Evolutionary conservation across 2,329 filamentous ascomycete species (phyloP).

Genomic region (Cercospora sojina): DNA sequence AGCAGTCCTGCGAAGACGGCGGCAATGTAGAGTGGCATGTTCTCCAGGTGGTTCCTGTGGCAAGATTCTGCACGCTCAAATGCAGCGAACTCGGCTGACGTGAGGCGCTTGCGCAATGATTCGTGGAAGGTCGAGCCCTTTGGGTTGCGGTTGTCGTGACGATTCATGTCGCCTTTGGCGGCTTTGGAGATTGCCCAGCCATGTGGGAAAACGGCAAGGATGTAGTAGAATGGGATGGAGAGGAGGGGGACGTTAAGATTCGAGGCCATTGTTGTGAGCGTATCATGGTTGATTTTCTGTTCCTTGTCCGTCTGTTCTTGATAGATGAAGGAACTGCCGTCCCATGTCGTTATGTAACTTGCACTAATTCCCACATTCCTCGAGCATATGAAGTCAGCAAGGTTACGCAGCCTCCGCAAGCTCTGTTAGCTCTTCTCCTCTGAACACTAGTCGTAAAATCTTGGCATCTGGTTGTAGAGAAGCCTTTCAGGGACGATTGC

Average conservation of each 20-base stretch:
- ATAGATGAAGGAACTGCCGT: no score
- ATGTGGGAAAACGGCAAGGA: slow-evolving; percentile 46
- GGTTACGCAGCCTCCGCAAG: background rate
- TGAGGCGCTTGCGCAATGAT: slow-evolving; percentile 41
- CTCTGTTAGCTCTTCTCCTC: background rate
- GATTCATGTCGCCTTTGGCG: slow-evolving; percentile 38
- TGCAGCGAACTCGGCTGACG: slow-evolving; percentile 40
- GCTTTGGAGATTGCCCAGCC: slow-evolving; percentile 40
- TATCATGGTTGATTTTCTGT: background rate
- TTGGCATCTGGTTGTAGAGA: background rate
- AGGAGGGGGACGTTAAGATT: slow-evolving; percentile 43
- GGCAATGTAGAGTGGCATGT: slow-evolving; percentile 47
- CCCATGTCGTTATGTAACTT: background rate
- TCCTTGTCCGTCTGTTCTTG: background rate
- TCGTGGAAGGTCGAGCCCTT: slow-evolving; percentile 40
- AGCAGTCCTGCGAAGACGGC: slow-evolving; percentile 47
- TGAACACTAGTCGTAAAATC: background rate
- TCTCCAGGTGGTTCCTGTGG: slow-evolving; percentile 50
- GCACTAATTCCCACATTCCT: background rate
- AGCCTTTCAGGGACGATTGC: background rate
- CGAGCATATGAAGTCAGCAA: background rate
- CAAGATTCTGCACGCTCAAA: slow-evolving; percentile 49
- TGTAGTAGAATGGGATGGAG: slow-evolving; percentile 47
- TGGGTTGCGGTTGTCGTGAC: slow-evolving; percentile 48
- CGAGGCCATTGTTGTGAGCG: slow-evolving; percentile 18